Base-by-base conservation (phyloP, 2,329 filamentous ascomycete genomes). In the Fusarium chlamydosporum region DNA sequence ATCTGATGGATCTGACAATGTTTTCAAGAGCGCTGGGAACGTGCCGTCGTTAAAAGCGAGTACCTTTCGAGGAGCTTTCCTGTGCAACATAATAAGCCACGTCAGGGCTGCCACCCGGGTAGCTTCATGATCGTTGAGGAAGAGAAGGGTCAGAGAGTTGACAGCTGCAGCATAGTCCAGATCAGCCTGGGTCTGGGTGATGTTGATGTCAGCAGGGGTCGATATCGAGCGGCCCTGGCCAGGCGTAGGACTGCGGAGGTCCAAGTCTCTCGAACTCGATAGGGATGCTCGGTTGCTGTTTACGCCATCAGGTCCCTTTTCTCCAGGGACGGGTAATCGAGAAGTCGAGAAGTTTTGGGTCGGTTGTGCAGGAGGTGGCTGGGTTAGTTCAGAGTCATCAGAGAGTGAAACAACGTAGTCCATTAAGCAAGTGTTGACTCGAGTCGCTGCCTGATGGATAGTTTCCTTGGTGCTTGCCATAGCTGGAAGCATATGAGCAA, bases 81-180 rank as follows among this genome's bases (percentile, higher is more conserved):
- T 89, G 78, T 99, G 96, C 40, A 99, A 85, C 95, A 98, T 98
- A 61, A 98, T 96, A 58, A 99, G 86, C 96, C 96, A 99, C 7
- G 92, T 95, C 64, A 99, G 83, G 16, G 96, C 94, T 37, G 94
- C 95, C 29, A 98, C 94, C 64, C 96, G 89, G 3, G 96, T 99
- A 29, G 93, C 94, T 82, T 99, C 96, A 76, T 98, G 93, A 73
- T 99, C 95, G 75, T 99, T 97, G 53, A 99, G 83, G 75, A 99
- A 98, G 54, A 98, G 89, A 9, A 98, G 81, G 0, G 95, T 99
- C 40, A 99, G 85, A 10, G 95, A 96, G 78, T 91, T 96, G 48
- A 99, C 96, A 7, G 96, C 94, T 18, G 94, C 94, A 37, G 94
- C 93, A 77, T 98, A 99, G 79, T 99, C 95, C n/a, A 99, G 85